Percentiles rank a stretch among this genome's conserved stretches.
Evolutionary conservation across 805 yeast species (phyloP).

Genomic region (Diddensiella transvaalensis): DNA sequence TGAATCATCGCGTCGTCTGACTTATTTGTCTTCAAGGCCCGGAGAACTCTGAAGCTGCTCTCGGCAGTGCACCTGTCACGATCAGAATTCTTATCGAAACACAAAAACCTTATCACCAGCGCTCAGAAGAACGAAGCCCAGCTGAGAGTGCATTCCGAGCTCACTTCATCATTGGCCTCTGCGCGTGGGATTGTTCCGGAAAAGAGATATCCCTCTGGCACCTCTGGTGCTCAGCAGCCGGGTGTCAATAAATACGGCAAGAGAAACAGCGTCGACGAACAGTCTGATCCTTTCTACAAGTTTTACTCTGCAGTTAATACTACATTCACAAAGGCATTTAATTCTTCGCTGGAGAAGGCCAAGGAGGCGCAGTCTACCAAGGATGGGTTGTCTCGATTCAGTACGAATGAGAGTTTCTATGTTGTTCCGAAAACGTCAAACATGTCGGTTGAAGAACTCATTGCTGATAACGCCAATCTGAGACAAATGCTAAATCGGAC

Average conservation of each 20-base stretch:
- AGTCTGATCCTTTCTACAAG: slow-evolving; percentile 25
- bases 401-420: slow-evolving; percentile 30
- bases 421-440: slow-evolving; percentile 30
- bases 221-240: slow-evolving; percentile 2
- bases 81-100: slow-evolving; percentile 31
- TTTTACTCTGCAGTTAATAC: slow-evolving; percentile 21
- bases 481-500: slow-evolving; percentile 28
- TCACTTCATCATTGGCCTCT: slow-evolving; percentile 26
- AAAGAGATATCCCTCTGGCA: background rate
- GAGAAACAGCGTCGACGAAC: slow-evolving; percentile 3
- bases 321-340: slow-evolving; percentile 17
- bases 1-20: too few species aligned
- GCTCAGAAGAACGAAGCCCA: slow-evolving; percentile 6
- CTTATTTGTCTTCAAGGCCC: too few species aligned
- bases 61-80: slow-evolving; percentile 31
- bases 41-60: slow-evolving; percentile 31
- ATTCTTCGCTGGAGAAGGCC: slow-evolving; percentile 18
- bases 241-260: background rate
- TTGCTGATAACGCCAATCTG: slow-evolving; percentile 34
- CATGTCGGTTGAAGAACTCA: slow-evolving; percentile 32
- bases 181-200: slow-evolving; percentile 26
- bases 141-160: slow-evolving; percentile 12
- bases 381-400: background rate
- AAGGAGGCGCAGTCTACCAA: slow-evolving; percentile 12
- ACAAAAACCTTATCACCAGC: slow-evolving; percentile 10